Conservation (phyloP, 2,329 filamentous ascomycete genomes). For the Xylaria digitata region DNA sequence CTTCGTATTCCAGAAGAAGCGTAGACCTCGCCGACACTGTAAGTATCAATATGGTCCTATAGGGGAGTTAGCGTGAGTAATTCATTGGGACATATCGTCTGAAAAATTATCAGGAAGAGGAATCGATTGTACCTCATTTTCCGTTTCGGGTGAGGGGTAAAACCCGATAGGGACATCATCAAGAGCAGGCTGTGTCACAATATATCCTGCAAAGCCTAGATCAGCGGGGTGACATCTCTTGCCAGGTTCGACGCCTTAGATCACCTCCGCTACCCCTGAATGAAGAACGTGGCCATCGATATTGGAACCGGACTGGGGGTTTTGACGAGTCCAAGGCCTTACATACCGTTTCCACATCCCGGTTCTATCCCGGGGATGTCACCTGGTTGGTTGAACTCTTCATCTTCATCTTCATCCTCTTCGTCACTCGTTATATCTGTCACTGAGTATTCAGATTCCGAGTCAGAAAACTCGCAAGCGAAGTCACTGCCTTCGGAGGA, state of each 20-base stretch:
- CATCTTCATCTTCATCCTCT: constrained; percentile 63
- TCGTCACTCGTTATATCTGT: constrained; percentile 63
- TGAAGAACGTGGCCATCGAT: constrained; percentile 14
- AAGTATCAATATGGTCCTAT: constrained; percentile 81
- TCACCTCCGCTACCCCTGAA: constrained; percentile 31
- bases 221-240: constrained; percentile 34
- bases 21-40: constrained; percentile 83
- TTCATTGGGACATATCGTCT: too few species aligned
- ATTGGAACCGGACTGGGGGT: constrained; percentile 16
- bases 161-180: constrained; percentile 88
- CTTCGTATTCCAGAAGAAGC: constrained; percentile 91
- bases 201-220: constrained; percentile 61
- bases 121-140: constrained; percentile 65
- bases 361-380: constrained; percentile 83
- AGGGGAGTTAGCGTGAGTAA: constrained; percentile 59
- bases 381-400: constrained; percentile 70
- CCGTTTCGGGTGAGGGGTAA: constrained; percentile 76
- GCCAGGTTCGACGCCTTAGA: constrained; percentile 17
- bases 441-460: constrained; percentile 58
- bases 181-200: constrained; percentile 90
- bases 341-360: constrained; percentile 73
- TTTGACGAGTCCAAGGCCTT: constrained; percentile 26
- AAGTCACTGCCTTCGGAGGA: constrained; percentile 61
- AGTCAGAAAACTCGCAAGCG: constrained; percentile 71
- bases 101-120: background rate